Conservation (phyloP, 768 basidiomycete genomes). For the Psilocybe cyanescens region DNA sequence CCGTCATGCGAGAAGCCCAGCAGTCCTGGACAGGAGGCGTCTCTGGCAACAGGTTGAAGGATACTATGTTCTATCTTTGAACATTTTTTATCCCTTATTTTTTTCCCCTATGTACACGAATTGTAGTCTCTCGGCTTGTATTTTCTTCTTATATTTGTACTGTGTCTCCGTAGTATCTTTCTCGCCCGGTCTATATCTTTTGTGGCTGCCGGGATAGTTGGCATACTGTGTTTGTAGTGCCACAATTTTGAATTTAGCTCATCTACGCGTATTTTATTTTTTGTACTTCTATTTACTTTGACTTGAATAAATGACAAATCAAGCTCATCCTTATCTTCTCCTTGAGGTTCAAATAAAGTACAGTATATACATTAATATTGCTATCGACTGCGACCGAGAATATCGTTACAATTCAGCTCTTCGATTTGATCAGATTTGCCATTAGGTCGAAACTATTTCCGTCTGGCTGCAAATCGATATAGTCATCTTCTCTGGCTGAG, state of each 20-base stretch:
- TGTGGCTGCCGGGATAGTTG: neutral
- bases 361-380: neutral
- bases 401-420: conserved; percentile 30
- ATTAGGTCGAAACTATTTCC: conserved; percentile 97
- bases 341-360: neutral
- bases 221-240: too few relatives aligned
- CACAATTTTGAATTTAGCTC: too few relatives aligned
- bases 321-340: neutral
- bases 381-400: neutral
- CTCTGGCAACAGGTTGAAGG: conserved; percentile 45
- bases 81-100: neutral
- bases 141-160: neutral
- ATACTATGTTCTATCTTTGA: conserved; percentile 81
- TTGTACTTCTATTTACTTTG: neutral
- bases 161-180: neutral
- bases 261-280: too few relatives aligned
- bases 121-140: neutral
- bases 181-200: neutral
- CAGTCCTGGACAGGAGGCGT: conserved; percentile 63
- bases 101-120: neutral
- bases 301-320: conserved; percentile 2
- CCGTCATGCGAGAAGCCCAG: conserved; percentile 56
- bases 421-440: conserved; percentile 78
- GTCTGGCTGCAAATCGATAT: conserved; percentile 93
- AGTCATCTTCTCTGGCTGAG: conserved; percentile 39